Evolutionary conservation across 352 stramenopile genomes (phyloP).

Genomic region (Phytopythium vexans): DNA sequence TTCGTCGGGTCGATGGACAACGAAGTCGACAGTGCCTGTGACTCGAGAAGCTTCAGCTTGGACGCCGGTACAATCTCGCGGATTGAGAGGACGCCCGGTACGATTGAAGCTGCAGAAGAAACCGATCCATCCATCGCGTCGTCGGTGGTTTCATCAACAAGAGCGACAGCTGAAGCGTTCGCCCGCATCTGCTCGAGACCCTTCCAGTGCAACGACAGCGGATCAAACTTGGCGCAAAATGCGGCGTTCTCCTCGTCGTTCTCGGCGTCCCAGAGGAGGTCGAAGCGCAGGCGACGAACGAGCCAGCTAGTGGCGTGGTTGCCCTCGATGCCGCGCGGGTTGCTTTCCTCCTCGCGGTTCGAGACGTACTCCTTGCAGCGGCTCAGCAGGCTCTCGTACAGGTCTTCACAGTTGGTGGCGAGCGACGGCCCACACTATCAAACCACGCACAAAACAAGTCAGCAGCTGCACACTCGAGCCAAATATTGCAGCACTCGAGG

Average conservation of each 20-base stretch:
- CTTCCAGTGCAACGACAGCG: slow-evolving; percentile 54
- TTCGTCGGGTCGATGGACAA: slow-evolving; percentile 47
- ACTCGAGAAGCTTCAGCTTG: slow-evolving; percentile 18
- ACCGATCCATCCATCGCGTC: slow-evolving; percentile 9
- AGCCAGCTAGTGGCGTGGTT: slow-evolving; percentile 56
- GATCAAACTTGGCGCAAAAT: slow-evolving; percentile 63
- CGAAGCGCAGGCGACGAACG: slow-evolving; percentile 60
- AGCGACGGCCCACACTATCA: slow-evolving; percentile 45
- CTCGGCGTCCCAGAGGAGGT: slow-evolving; percentile 65
- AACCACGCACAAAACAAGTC: not conserved
- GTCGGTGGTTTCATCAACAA: slow-evolving; percentile 1
- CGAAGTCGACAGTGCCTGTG: slow-evolving; percentile 33
- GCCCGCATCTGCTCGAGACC: slow-evolving; percentile 46
- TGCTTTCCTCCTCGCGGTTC: slow-evolving; percentile 59
- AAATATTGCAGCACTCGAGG: not conserved
- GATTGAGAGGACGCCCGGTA: slow-evolving; percentile 14
- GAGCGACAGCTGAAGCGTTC: slow-evolving; percentile 3
- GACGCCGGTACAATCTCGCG: not conserved
- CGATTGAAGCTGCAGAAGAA: not conserved
- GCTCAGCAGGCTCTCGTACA: slow-evolving; percentile 68
- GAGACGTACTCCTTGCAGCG: slow-evolving; percentile 71
- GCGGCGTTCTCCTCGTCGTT: slow-evolving; percentile 44
- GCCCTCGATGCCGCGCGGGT: slow-evolving; percentile 36
- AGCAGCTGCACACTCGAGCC: not conserved
- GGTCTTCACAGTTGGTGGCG: slow-evolving; percentile 34